A percentile compares a stretch with the other conserved stretches of the same genome.
phyloP scores from a whole-genome alignment of 1,139 yeast species.

The Candida labiduridarum region DNA sequence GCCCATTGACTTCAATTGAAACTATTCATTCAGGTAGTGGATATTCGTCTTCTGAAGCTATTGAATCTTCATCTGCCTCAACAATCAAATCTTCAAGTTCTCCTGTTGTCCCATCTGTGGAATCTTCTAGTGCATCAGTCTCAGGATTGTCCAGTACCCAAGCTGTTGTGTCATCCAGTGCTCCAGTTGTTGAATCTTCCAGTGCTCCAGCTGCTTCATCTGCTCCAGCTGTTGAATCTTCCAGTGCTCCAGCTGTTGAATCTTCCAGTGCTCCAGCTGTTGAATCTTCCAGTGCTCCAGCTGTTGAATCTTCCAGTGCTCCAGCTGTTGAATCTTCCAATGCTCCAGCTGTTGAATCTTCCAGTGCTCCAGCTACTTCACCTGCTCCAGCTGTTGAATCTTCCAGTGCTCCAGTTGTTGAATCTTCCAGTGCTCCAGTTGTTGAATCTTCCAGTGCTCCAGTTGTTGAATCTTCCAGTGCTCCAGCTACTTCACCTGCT shows the following conservation, averaged over 20 bases:
- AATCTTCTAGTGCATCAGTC: background rate
- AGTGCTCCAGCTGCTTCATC: background rate
- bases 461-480: background rate
- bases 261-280: background rate
- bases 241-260: background rate
- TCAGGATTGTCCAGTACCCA: background rate
- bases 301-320: background rate
- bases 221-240: constrained; percentile 15
- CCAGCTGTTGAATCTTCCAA: background rate
- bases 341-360: background rate
- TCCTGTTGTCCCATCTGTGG: too few species aligned
- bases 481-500: background rate
- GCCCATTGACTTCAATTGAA: constrained; percentile 8
- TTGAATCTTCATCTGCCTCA: background rate
- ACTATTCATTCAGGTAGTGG: too few species aligned
- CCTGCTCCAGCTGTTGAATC: too few species aligned
- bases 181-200: background rate
- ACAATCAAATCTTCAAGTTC: too few species aligned
- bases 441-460: background rate
- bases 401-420: too few species aligned
- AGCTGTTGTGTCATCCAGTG: background rate
- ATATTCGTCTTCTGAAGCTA: too few species aligned
- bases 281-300: constrained; percentile 1
- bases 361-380: background rate
- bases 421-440: too few species aligned